phyloP scores from a whole-genome alignment of 2,329 filamentous ascomycete genomes.

The Curvularia hawaiiensis region DNA sequence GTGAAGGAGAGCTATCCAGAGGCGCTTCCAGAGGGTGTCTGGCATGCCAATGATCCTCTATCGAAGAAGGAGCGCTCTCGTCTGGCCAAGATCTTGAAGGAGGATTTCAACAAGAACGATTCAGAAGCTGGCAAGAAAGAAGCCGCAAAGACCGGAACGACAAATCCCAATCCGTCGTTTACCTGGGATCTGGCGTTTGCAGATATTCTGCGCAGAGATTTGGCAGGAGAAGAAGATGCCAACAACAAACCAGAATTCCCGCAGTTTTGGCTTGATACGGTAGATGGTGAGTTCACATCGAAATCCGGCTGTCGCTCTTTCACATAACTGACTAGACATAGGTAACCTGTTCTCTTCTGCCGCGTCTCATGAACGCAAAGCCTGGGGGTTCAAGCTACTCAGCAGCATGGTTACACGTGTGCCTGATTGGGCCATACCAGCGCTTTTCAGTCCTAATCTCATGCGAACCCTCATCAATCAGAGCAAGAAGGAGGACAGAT shows the following conservation, averaged over 20 bases:
- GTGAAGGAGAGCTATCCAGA: conserved; percentile 67
- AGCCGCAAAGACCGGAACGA: conserved; percentile 68
- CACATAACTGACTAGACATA: conserved; percentile 44
- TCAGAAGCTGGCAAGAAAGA: conserved; percentile 53
- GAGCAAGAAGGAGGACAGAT: conserved; percentile 42
- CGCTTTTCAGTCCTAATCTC: conserved; percentile 82
- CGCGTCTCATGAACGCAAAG: conserved; percentile 87
- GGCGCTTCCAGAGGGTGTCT: conserved; percentile 70
- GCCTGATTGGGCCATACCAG: conserved; percentile 56
- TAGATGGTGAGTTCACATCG: conserved; percentile 73
- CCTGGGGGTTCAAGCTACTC: conserved; percentile 88
- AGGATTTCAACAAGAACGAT: conserved; percentile 64
- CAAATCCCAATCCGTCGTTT: conserved; percentile 82
- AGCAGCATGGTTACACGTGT: conserved; percentile 69
- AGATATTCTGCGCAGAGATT: conserved; percentile 39
- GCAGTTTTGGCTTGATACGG: conserved; percentile 83
- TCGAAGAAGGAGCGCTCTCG: conserved; percentile 69
- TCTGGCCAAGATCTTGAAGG: conserved; percentile 79
- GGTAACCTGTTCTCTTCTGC: conserved; percentile 82
- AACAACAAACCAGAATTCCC: conserved; percentile 60
- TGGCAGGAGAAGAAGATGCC: conserved; percentile 31
- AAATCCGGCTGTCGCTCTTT: conserved; percentile 1
- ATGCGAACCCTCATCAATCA: conserved; percentile 59
- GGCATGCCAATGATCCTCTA: conserved; percentile 75
- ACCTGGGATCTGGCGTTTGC: conserved; percentile 82